A percentile compares a stretch with the other conserved stretches of the same genome.
phyloP scores from a whole-genome alignment of 805 yeast genomes.

The Isabelozyma pseudorhagii region DNA sequence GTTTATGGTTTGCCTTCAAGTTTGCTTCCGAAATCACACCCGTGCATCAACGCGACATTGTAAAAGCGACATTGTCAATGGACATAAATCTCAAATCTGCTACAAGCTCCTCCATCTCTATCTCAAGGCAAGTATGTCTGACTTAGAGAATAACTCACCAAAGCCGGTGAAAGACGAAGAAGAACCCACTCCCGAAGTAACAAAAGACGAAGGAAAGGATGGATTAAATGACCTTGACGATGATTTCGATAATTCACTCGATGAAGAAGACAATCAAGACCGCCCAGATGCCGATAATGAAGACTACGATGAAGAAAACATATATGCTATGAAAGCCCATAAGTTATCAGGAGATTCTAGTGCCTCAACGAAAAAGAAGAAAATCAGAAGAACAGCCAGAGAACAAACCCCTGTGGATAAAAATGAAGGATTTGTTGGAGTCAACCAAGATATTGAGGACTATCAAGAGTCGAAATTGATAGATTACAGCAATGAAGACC shows the following conservation, averaged over 20 bases:
- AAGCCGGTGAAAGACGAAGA: not conserved
- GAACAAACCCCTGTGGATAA: conserved; percentile 4
- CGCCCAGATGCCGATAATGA: conserved; percentile 5
- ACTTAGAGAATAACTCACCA: not conserved
- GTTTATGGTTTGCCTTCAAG: no score
- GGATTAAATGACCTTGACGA: not conserved
- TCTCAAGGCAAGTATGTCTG: not conserved
- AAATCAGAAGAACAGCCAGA: conserved; percentile 19
- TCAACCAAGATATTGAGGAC: conserved; percentile 2
- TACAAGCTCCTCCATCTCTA: not conserved
- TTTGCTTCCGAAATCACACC: no score
- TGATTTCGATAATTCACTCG: not conserved
- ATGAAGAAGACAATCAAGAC: not conserved
- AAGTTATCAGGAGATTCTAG: conserved; percentile 9
- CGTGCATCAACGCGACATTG: not conserved
- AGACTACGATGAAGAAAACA: conserved; percentile 18
- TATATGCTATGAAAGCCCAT: conserved; percentile 20
- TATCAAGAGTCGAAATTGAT: conserved; percentile 5
- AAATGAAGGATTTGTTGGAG: conserved; percentile 9
- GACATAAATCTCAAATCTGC: not conserved
- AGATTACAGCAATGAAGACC: conserved; percentile 29
- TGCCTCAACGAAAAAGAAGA: conserved; percentile 23
- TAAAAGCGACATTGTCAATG: not conserved
- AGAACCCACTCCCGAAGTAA: not conserved
- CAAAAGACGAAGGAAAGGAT: not conserved